Percentiles rank a stretch among this genome's conserved stretches.
These are phyloP conservation scores for Teunomyces gatunensis DNA, from an alignment of 805 yeast species.

Conservation along the genomic window DNA sequence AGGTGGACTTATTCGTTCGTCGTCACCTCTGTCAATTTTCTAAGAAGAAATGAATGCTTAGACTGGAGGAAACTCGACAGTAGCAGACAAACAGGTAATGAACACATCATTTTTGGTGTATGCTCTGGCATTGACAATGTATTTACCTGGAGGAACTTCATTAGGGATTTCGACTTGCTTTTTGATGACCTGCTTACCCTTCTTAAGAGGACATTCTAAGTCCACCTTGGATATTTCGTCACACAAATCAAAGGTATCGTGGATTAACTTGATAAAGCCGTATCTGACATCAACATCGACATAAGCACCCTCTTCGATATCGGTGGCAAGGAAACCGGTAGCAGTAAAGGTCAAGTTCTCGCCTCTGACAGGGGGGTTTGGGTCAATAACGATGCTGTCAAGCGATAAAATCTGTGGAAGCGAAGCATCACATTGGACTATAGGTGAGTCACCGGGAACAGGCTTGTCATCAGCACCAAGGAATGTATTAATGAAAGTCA, in stretches of 20 bases:
- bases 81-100: slow-evolving; percentile 80
- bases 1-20: background rate
- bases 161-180: slow-evolving; percentile 82
- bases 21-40: background rate
- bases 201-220: slow-evolving; percentile 74
- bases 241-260: slow-evolving; percentile 91
- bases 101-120: slow-evolving; percentile 79
- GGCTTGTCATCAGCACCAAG: slow-evolving; percentile 53
- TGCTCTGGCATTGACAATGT: slow-evolving; percentile 84
- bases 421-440: slow-evolving; percentile 68
- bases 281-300: slow-evolving; percentile 91
- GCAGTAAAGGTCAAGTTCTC: slow-evolving; percentile 77
- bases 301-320: slow-evolving; percentile 81
- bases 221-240: slow-evolving; percentile 83
- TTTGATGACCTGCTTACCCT: slow-evolving; percentile 63
- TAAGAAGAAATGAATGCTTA: background rate
- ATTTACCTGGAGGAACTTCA: slow-evolving; percentile 95
- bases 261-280: slow-evolving; percentile 84
- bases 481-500: slow-evolving; percentile 14
- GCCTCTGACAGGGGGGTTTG: slow-evolving; percentile 92
- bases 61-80: slow-evolving; percentile 52
- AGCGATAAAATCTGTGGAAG: slow-evolving; percentile 64
- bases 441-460: slow-evolving; percentile 89
- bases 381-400: slow-evolving; percentile 56
- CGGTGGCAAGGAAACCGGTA: slow-evolving; percentile 54